phyloP scores from a whole-genome alignment of 371 early-diverging fungal genomes.

The Mortierella sp. region DNA sequence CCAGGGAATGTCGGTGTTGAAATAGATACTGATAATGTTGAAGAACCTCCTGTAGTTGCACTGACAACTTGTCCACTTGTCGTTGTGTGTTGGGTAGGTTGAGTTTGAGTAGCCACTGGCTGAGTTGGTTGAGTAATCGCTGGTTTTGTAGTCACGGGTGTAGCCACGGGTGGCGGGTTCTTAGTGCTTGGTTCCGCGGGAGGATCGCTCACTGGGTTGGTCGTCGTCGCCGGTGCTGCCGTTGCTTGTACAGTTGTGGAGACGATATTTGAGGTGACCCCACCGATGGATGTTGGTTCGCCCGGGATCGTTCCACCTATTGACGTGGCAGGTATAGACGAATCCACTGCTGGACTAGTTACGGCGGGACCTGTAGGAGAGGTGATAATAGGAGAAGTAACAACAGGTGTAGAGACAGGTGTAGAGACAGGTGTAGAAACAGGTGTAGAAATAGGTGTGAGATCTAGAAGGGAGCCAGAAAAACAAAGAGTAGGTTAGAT shows the following conservation, averaged over 20 bases:
- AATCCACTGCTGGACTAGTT: too few relatives aligned
- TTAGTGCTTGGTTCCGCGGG: background rate
- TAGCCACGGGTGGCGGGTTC: background rate
- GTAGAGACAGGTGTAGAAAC: background rate
- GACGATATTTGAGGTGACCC: constrained; percentile 2
- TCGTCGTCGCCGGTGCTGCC: constrained; percentile 4
- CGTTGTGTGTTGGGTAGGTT: too few relatives aligned
- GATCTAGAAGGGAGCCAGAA: background rate
- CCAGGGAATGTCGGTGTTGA: background rate
- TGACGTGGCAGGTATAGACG: background rate
- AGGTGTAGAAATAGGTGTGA: background rate
- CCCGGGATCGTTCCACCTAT: background rate
- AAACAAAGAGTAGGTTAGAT: background rate
- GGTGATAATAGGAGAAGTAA: background rate
- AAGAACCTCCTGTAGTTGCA: too few relatives aligned
- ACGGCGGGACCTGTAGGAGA: background rate
- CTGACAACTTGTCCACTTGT: too few relatives aligned
- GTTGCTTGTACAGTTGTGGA: constrained; percentile 10
- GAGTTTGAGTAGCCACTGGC: too few relatives aligned
- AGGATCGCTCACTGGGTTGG: background rate
- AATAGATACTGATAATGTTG: background rate
- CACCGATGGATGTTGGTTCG: background rate
- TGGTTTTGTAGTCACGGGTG: background rate
- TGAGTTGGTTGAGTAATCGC: background rate
- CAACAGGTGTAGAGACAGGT: background rate